phyloP scores from a whole-genome alignment of 164 flowering plant species.

The Vitis cinerea region DNA sequence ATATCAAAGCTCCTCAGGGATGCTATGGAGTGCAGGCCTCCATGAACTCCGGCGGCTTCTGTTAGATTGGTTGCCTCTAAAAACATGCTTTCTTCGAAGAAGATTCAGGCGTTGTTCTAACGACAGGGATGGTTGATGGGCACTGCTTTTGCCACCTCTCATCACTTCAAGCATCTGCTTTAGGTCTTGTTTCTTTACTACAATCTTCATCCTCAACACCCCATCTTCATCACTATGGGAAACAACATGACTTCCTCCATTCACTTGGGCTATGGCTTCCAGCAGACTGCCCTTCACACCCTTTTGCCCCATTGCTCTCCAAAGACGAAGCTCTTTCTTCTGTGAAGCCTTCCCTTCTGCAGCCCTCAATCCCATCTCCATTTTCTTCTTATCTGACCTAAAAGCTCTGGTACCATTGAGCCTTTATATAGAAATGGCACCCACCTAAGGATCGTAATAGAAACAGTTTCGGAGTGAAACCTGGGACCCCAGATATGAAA shows the following conservation, averaged over 20 bases:
- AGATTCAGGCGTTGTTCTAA: constrained; percentile 28
- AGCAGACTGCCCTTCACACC: constrained; percentile 8
- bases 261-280: constrained; percentile 27
- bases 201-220: constrained; percentile 38
- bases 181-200: constrained; percentile 42
- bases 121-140: not conserved
- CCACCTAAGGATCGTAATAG: not conserved
- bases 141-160: not conserved
- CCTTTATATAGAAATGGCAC: not conserved
- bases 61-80: constrained; percentile 13
- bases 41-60: constrained; percentile 18
- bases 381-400: not conserved
- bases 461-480: not conserved
- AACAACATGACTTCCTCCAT: constrained; percentile 18
- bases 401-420: not conserved
- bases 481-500: too few relatives aligned
- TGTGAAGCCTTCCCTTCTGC: constrained; percentile 4
- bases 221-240: constrained; percentile 23
- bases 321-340: constrained; percentile 9
- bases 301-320: constrained; percentile 3
- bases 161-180: constrained; percentile 30
- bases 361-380: constrained; percentile 5
- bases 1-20: constrained; percentile 38
- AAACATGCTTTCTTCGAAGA: constrained; percentile 24
- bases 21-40: constrained; percentile 48